Base-by-base conservation (phyloP, 2,329 filamentous ascomycete genomes). In the Colletotrichum shisoi region DNA sequence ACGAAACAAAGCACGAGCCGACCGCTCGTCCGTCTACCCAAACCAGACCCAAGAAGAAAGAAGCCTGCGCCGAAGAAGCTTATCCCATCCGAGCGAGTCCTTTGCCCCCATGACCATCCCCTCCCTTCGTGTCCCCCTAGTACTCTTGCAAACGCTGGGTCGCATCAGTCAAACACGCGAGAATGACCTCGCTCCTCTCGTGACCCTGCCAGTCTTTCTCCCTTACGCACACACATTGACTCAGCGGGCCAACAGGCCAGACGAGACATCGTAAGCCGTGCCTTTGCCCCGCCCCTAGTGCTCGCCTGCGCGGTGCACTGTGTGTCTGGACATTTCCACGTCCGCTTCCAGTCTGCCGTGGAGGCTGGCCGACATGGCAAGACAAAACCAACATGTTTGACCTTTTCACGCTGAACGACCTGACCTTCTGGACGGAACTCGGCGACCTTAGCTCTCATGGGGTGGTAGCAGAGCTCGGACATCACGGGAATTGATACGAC, bases 331-430 rank as follows among this genome's bases (percentile, higher is more conserved):
- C 27, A 13, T 37, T 5, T 52, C 27, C 48, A 34, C 48, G 27
- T 31, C 48, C 2, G 48, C 12, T 34, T 34, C 17, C 27, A 51
- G 31, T 17, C 27, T 6, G 15, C 48, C 48, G 3, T 11, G n/a
- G 48, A 17, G n/a, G 2, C 48, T 34, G 13, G 48, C 5, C 8
- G 24, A 7, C 27, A 34, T 52, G 27, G 17, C 31, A 37, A 19
- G 27, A 31, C 9, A 37, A 12, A 17, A 19, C 19, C 11, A 34
- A 34, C 31, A 8, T 34, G 31, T 34, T 9, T 9, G 7, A 34
- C 7, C 34, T 53, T 67, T 63, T 58, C 64, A 63, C 60, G 60
- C 60, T 67, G 58, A 24, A 34, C 31, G 31, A 9, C 31, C 58
- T 42, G 17, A 27, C 34, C 40, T 63, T 63, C 53, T 67, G 60